These are phyloP conservation scores for Auriscalpium vulgare DNA, from an alignment of 768 basidiomycete genomes.

Conservation along the genomic window DNA sequence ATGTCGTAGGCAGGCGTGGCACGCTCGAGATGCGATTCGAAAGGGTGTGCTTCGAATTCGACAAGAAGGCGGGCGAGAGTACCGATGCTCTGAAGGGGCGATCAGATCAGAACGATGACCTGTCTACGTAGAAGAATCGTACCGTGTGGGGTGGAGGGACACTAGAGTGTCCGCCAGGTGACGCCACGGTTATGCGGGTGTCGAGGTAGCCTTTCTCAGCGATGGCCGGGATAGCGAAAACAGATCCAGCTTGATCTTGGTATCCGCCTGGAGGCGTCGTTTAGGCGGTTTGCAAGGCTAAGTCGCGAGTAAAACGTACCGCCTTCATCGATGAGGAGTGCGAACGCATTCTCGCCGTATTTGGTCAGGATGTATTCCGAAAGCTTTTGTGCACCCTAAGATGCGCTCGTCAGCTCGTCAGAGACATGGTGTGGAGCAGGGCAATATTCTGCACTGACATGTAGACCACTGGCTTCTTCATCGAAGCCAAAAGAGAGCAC, in stretches of 20 bases:
- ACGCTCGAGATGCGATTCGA: constrained; percentile 22
- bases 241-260: constrained; percentile 38
- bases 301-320: constrained; percentile 30
- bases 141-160: constrained; percentile 79
- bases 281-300: too few species aligned
- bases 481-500: constrained; percentile 41
- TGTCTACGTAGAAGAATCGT: background rate
- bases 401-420: too few species aligned
- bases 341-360: constrained; percentile 67
- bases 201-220: constrained; percentile 71
- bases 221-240: constrained; percentile 55
- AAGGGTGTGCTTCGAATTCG: constrained; percentile 9
- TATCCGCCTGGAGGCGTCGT: constrained; percentile 35
- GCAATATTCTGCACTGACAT: too few species aligned
- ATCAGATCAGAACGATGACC: background rate
- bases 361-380: constrained; percentile 39
- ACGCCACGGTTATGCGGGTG: constrained; percentile 52
- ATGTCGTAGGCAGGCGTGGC: constrained; percentile 25
- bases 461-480: constrained; percentile 33
- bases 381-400: constrained; percentile 48
- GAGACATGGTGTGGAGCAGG: too few species aligned
- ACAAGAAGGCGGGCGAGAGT: constrained; percentile 45
- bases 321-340: constrained; percentile 85
- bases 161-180: constrained; percentile 81
- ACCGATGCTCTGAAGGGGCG: constrained; percentile 46